Percentiles rank a stretch among this genome's conserved stretches.
These are phyloP conservation scores for Tolypocladium paradoxum DNA, from an alignment of 2,329 filamentous ascomycete genomes.

Conservation along the genomic window DNA sequence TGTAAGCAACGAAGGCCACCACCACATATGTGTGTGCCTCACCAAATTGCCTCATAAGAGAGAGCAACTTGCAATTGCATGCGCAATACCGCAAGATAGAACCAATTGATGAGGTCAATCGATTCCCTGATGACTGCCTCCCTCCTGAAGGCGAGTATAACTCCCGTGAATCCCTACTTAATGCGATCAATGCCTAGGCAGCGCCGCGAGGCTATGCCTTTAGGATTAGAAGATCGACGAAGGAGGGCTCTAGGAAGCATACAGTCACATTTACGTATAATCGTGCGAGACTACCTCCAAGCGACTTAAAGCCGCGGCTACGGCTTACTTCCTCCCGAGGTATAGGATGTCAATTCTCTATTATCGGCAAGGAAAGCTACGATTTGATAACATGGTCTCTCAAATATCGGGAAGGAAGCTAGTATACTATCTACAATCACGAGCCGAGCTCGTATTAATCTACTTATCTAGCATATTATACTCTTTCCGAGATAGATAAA, in stretches of 20 bases:
- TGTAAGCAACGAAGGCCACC: no score
- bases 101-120: background rate
- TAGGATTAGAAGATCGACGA: background rate
- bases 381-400: background rate
- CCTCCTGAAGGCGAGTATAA: background rate
- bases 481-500: constrained; percentile 1
- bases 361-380: background rate
- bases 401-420: constrained; percentile 3
- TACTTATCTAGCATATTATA: constrained; percentile 1
- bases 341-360: background rate
- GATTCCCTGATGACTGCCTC: background rate
- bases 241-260: background rate
- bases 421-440: constrained; percentile 3
- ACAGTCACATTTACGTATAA: background rate
- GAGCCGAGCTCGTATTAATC: background rate
- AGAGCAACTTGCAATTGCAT: no score
- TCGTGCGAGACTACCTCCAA: background rate
- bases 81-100: constrained; percentile 1
- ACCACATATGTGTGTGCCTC: no score
- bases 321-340: background rate
- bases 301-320: background rate
- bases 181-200: background rate
- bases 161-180: background rate
- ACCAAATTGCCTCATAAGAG: no score
- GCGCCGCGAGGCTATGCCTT: background rate